Percentiles rank a stretch among this genome's conserved stretches.
phyloP scores from a whole-genome alignment of 208 protist genomes.

The Leishmania arabica region DNA sequence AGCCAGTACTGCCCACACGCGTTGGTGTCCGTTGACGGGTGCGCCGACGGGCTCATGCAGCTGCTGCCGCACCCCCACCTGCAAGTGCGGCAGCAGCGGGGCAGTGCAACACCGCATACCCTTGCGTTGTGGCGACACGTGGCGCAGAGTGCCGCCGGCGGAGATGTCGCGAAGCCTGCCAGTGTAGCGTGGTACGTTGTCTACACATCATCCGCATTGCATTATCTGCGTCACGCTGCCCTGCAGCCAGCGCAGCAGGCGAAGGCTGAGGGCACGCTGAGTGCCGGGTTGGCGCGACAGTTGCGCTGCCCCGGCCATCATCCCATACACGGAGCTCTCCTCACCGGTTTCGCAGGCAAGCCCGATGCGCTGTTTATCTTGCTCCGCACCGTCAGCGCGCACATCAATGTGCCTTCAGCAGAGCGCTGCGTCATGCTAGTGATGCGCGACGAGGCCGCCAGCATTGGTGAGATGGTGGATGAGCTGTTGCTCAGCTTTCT shows the following conservation, averaged over 20 bases:
- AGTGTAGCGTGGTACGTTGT: not conserved
- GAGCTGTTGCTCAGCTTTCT: constrained; percentile 6
- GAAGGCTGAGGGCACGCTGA: not conserved
- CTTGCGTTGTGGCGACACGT: constrained; percentile 20
- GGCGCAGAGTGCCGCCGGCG: not conserved
- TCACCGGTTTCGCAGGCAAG: not conserved
- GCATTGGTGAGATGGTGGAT: constrained; percentile 8
- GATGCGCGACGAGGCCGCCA: not conserved
- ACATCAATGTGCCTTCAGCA: not conserved
- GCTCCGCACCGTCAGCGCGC: constrained; percentile 15
- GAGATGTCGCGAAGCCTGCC: not conserved
- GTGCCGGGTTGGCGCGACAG: not conserved
- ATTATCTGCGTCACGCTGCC: constrained; percentile 5
- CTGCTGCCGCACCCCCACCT: constrained; percentile 16
- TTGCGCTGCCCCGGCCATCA: not conserved
- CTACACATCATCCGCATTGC: not conserved
- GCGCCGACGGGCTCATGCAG: constrained; percentile 17
- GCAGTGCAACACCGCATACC: not conserved
- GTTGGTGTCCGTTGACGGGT: constrained; percentile 11
- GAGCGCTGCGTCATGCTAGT: constrained; percentile 10
- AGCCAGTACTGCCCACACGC: constrained; percentile 13
- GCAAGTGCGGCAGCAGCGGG: not conserved
- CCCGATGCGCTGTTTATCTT: constrained; percentile 10
- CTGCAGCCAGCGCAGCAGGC: not conserved
- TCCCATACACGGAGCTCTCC: not conserved